These are phyloP conservation scores for Schoenoplectus tabernaemontani DNA, from an alignment of 202 grass and related monocot species.

Conservation along the genomic window DNA sequence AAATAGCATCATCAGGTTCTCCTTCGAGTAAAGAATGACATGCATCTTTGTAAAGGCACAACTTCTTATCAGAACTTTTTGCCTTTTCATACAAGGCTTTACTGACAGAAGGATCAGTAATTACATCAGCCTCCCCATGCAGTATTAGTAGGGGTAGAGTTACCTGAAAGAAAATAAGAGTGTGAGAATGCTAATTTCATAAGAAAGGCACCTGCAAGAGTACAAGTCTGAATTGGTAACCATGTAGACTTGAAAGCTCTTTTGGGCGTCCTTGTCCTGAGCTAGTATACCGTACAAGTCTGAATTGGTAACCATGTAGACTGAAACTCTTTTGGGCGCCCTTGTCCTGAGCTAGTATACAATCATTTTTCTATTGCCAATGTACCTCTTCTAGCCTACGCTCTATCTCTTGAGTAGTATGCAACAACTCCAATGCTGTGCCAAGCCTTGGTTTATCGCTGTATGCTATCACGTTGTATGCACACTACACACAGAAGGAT, in stretches of 20 bases:
- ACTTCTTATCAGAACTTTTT: slow-evolving; percentile 64
- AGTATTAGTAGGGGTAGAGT: slow-evolving; percentile 77
- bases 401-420: slow-evolving; percentile 75
- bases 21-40: slow-evolving; percentile 72
- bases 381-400: slow-evolving; percentile 53
- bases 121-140: slow-evolving; percentile 71
- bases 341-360: background rate
- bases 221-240: background rate
- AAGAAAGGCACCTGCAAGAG: background rate
- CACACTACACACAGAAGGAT: slow-evolving; percentile 38
- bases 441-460: slow-evolving; percentile 74
- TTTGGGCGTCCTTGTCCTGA: background rate
- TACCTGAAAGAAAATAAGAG: slow-evolving; percentile 35
- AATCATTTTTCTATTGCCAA: background rate
- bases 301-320: background rate
- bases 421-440: slow-evolving; percentile 78
- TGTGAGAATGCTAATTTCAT: background rate
- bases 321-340: background rate
- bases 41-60: slow-evolving; percentile 60
- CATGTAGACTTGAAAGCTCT: background rate
- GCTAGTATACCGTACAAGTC: background rate
- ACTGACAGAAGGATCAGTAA: slow-evolving; percentile 73
- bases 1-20: slow-evolving; percentile 73
- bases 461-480: slow-evolving; percentile 80
- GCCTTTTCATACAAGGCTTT: slow-evolving; percentile 84